Conservation (phyloP, 495 filamentous ascomycete species). For the Daldinia bambusicola region DNA sequence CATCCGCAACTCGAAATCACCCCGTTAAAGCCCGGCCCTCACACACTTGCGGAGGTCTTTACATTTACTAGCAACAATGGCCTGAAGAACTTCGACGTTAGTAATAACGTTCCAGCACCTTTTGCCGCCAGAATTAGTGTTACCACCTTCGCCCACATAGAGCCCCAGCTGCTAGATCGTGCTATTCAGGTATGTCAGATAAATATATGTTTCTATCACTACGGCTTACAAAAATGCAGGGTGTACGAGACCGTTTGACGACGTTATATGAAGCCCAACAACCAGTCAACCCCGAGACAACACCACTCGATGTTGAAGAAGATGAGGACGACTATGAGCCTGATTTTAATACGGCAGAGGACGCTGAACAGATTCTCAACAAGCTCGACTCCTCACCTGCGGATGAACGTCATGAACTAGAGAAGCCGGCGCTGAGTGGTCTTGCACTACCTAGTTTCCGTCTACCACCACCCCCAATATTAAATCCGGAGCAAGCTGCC, state of each 20-base stretch:
- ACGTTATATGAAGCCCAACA: conserved; percentile 52
- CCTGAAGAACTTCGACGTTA: conserved; percentile 83
- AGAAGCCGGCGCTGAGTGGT: conserved; percentile 40
- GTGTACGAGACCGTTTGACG: conserved; percentile 51
- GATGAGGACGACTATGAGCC: conserved; percentile 93
- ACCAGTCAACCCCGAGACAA: conserved; percentile 58
- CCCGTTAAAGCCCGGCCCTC: conserved; percentile 75
- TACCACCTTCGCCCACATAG: conserved; percentile 71
- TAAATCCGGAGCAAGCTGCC: conserved; percentile 72
- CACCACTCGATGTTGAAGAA: conserved; percentile 68
- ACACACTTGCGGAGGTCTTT: conserved; percentile 81
- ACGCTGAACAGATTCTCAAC: conserved; percentile 76
- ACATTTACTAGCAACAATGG: conserved; percentile 80
- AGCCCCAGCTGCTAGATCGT: conserved; percentile 70
- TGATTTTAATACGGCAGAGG: conserved; percentile 77
- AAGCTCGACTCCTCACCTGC: conserved; percentile 73
- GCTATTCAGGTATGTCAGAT: conserved; percentile 70
- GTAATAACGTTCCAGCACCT: conserved; percentile 71
- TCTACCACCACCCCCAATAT: conserved; percentile 77
- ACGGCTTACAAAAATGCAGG: conserved; percentile 49
- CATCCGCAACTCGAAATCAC: conserved; percentile 64
- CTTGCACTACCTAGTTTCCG: conserved; percentile 73
- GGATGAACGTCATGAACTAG: conserved; percentile 52
- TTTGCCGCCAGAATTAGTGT: conserved; percentile 81
- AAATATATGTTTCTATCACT: conserved; percentile 57